These are phyloP conservation scores for Tillandsia fasciculata DNA, from an alignment of 176 grass and related monocot species.

Conservation along the genomic window DNA sequence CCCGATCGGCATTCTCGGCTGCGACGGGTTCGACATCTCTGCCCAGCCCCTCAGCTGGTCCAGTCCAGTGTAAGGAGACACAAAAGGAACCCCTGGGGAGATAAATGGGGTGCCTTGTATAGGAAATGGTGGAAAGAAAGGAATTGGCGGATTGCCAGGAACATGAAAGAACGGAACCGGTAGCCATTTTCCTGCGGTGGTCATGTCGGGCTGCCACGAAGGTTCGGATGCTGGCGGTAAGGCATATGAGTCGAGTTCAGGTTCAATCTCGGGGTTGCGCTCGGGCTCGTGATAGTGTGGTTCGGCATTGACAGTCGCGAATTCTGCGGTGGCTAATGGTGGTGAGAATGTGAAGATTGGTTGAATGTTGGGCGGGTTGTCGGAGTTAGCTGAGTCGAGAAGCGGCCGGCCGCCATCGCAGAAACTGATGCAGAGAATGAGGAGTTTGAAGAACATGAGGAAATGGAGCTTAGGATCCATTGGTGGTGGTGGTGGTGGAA, in stretches of 20 bases:
- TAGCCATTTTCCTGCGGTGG: background rate
- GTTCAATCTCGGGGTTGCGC: background rate
- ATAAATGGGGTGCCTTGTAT: background rate
- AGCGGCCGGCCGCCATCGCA: background rate
- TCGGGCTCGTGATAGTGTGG: background rate
- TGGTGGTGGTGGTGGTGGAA: background rate
- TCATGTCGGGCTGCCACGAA: background rate
- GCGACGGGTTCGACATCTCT: background rate
- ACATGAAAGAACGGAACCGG: background rate
- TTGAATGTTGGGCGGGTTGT: no score
- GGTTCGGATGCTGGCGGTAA: background rate
- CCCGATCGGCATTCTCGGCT: background rate
- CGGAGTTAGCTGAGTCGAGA: background rate
- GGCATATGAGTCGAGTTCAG: background rate
- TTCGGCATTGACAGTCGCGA: background rate
- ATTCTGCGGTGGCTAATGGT: background rate
- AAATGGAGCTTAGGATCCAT: conserved; percentile 1
- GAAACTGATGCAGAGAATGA: background rate
- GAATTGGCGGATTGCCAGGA: background rate
- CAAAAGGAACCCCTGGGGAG: background rate
- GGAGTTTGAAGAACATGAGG: background rate
- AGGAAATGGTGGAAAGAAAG: background rate
- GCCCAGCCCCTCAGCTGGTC: background rate
- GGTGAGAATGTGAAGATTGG: no score
- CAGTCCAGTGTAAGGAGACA: background rate